Evolutionary conservation across 768 basidiomycete genomes (phyloP), one percentile per base, ranked within the genome.

Genomic region (Serendipita sp.): DNA sequence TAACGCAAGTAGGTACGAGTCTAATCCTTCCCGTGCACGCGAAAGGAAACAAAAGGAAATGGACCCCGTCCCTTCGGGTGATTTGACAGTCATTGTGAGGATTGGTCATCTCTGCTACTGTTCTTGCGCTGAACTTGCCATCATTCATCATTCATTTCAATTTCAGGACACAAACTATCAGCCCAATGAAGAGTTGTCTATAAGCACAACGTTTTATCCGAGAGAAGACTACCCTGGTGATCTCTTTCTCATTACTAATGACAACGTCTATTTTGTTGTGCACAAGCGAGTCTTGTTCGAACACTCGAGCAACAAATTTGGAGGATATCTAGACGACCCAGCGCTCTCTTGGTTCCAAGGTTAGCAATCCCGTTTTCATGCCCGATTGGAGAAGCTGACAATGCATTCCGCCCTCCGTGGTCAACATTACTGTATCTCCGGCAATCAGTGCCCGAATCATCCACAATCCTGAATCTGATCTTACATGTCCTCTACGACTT

Each of bases 221-320:
- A 24, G 56, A 37, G 56, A 60, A 37, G 56, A 60, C 35, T 35
- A 60, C 18, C 56, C 56, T 8, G 35, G 28, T 8, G 86, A 92
- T 71, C 68, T 83, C 48, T 78, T 86, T 68, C 74, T 89, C 60
- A 75, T 89, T 64, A 84, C 88, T 2, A 78, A 82, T 34, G 90
- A 92, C 70, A 79, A 81, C 16, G 88, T 92, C 45, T 89, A 89
- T 74, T 92, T 92, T 78, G 91, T 91, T 70, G 85, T 85, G 3
- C 88, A 91, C 72, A 75, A 78, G 0, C 75, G 81, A 47, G 69
- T 82, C 62, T 75, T 92, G 47, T 77, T 86, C 41, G 70, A 74
- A 2, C 79, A 77, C 10, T 92, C 90, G 11, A 74, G 76, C 37
- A 92, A 89, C 68, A 74, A 73, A 11, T 90, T 91, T 74, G 7